Conservation (phyloP, 139 green algal species). For the Desmodesmus armatus region DNA sequence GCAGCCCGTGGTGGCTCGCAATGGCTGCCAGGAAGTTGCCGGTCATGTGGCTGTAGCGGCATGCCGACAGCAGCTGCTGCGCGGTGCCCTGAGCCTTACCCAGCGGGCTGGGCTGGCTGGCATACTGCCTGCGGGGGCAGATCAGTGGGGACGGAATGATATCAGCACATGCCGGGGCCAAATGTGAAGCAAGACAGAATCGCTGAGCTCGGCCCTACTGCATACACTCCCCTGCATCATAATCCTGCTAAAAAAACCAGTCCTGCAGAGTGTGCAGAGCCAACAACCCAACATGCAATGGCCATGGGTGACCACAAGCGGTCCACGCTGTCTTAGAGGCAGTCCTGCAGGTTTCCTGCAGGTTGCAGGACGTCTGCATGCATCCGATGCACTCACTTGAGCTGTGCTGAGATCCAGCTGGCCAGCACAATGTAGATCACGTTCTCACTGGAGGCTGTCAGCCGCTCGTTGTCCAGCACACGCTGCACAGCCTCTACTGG, state of each 20-base stretch:
- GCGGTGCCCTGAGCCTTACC: not conserved
- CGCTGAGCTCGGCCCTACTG: too few species aligned
- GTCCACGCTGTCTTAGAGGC: too few species aligned
- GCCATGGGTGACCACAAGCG: too few species aligned
- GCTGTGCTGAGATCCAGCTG: slow-evolving; percentile 36
- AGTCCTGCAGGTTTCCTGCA: too few species aligned
- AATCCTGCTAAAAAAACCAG: too few species aligned
- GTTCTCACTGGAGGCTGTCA: slow-evolving; percentile 34
- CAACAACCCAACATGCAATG: too few species aligned
- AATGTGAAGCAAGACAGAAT: too few species aligned
- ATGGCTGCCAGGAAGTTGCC: slow-evolving; percentile 46
- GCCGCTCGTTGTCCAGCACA: slow-evolving; percentile 10
- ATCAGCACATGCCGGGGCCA: too few species aligned
- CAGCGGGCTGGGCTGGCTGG: not conserved
- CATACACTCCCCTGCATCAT: too few species aligned
- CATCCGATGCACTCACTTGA: slow-evolving; percentile 29
- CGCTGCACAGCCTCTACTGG: slow-evolving; percentile 26
- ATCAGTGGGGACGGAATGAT: too few species aligned
- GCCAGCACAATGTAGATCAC: slow-evolving; percentile 33
- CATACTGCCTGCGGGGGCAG: slow-evolving; percentile 8
- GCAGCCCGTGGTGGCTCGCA: slow-evolving; percentile 9
- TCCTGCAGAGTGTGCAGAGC: too few species aligned
- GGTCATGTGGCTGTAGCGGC: slow-evolving; percentile 45
- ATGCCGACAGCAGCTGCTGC: not conserved
- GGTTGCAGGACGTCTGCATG: too few species aligned